Evolutionary conservation across 2,329 filamentous ascomycete genomes (phyloP), one percentile per base, ranked within the genome.

Genomic region (Fusarium duplospermum): DNA sequence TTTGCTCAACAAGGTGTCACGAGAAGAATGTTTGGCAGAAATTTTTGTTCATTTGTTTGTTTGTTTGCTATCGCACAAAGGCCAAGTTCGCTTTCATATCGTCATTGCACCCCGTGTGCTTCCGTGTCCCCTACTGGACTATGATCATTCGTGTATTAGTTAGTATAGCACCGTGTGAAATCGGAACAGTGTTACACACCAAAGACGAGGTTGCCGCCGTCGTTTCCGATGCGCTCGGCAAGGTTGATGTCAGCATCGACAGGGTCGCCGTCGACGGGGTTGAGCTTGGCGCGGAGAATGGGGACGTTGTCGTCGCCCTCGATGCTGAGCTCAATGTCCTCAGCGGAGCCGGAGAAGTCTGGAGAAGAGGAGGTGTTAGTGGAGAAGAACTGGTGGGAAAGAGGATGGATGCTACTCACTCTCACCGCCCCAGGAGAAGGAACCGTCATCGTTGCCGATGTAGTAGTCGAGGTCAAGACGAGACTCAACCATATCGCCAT

Each of bases 221-320:
- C 74, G 81, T 91, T 91, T 67, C 80, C 80, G 63, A 91, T 84
- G 67, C 87, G 83, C 84, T 90, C 88, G 4, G 85, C 79, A 7
- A 91, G 84, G 82, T 91, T 91, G 72, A 91, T 72, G 74, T 91
- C 84, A 40, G 83, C 80, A 8, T 80, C 67, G 2, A 81, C 67
- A 2, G 66, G 62, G 20, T 89, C 81, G 42, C 88, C 88, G 0
- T 87, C 82, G 2, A 79, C 58, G 35, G 85, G 83, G 42, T 67
- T 76, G 35, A 91, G 84, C 0, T 56, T 67, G 40, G 88, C 89
- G 20, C 88, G 87, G 54, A 91, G 87, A 52, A 91, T 77, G 40
- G 89, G 88, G 24, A 87, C 83, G 2, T 78, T 72, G 22, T 82
- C 87, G 27, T 82, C 86, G 24, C 87, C 88, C 80, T 91, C 89